Base-by-base conservation (phyloP, 2,329 filamentous ascomycete genomes). In the Sarocladiaceae sp. region DNA sequence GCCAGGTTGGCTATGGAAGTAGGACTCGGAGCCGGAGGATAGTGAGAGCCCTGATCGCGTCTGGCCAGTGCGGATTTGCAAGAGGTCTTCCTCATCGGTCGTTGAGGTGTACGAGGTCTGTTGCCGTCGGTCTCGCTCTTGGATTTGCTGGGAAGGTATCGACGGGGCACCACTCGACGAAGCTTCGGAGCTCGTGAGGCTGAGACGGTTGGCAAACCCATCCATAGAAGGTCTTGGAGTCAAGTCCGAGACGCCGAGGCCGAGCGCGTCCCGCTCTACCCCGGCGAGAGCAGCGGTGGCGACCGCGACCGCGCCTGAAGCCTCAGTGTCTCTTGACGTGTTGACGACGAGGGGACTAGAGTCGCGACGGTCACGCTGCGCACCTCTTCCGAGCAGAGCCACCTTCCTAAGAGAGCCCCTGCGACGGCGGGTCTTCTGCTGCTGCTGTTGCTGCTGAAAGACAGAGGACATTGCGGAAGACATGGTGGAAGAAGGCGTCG, bases 361-460 rank as follows among this genome's bases (percentile, higher is more conserved):
- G 45, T 80, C 80, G 51, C 67, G 75, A 56, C 65, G 73, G 53
- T 78, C 80, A 48, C 76, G 73, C 60, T 77, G 80, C 45, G 73
- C 78, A 49, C 83, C 83, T 50, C 85, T 84, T 13, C 88, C 87
- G 15, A 95, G 72, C 40, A 95, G 70, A 20, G 88, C 89, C 10
- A 87, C 88, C 64, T 95, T 95, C 48, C 90, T 78, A 60, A 96
- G 70, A 10, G 90, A 95, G 3, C 88, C 89, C 59, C 85, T 86
- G 48, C 90, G 79, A 55, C 82, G 82, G 45, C 88, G 76, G 63
- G 53, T 73, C 68, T 63, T 73, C 59, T 62, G 71, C 57, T 64
- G 70, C 56, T 67, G 67, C 59, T 62, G 71, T 57, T 64, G 70
- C 56, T 67, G 67, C 15, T 43, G 45, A 6, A 43, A 26, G 13